Evolutionary conservation across 2,329 filamentous ascomycete species (phyloP), one percentile per base, ranked within the genome.

Genomic region (Parascedosporium putredinis): DNA sequence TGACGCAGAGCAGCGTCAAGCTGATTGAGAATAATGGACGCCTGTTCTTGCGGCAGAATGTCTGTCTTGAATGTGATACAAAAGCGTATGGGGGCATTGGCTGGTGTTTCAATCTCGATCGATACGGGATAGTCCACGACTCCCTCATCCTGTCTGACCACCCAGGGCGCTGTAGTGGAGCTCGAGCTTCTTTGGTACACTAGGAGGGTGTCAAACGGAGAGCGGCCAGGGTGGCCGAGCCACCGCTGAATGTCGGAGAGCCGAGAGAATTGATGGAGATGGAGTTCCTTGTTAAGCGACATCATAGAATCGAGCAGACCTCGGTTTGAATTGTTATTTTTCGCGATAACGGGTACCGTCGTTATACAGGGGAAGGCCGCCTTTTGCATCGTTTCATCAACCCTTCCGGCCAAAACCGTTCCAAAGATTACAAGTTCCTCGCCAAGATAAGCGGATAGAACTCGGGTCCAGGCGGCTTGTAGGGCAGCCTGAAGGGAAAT

Each of bases 171-270:
- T 1, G 47, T 40, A 1, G 62, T 50, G 14, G 53, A 45, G 31
- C 52, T 50, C 31, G 55, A 55, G 51, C 71, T 59, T 55, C 86
- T 87, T 59, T 95, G 90, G 59, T 89, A 91, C 0, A 88, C 84
- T 52, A 96, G 79, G 1, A 96, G 71, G 0, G 88, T 91, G 59
- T 96, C 89, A 56, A 96, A 95, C 0, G 93, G 70, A 1, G 75
- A 69, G 5, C 78, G 74, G 22, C 83, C 78, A 0, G 82, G 70
- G 51, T 78, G 73, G 0, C 81, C 82, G 16, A 87, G 72, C 74
- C 83, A 84, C 46, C 76, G 79, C 57, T 94, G 87, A 8, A 95
- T 83, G 25, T 79, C 77, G 3, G 75, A 72, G 5, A 95, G 69
- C 1, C 88, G 79, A 0, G 79, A 79, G 56, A 84, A 83, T 54